Evolutionary conservation across 1,284 basidiomycete genomes (phyloP), one percentile per base, ranked within the genome.

Genomic region (Entoloma clypeatum): DNA sequence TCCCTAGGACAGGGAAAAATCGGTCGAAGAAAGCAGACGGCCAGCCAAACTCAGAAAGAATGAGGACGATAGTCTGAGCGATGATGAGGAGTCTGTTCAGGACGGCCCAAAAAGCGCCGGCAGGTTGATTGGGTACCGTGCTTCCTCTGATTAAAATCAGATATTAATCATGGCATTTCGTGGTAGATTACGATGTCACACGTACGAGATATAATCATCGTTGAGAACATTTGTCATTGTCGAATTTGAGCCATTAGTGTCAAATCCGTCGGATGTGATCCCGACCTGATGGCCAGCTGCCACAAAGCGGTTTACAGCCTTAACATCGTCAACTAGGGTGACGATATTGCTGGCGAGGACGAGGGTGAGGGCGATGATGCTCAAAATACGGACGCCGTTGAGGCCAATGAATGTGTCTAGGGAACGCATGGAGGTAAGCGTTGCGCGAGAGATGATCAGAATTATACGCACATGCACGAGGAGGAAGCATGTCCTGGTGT

Each of bases 111-210:
- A 94, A 93, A 21, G 80, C 75, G 31, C 92, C 91, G 7, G 86
- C 90, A 17, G 87, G 72, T 59, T 94, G 91, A 59, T 90, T 86
- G n/a, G 91, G 91, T 13, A 93, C 86, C 1, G 87, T 86, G 60
- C 84, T 86, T 46, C 74, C 72, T 50, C 84, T 88, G 51, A 21
- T 43, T 38, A 25, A 27, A 21, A 36, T 18, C 26, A 50, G 43
- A 49, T 46, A 34, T 34, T 29, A 34, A 39, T 45, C 31, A 41
- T 43, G 22, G 34, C 35, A 39, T 39, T 17, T 39, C 36, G 16
- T 8, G 24, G 30, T 37, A 25, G 11, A 18, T 25, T 39, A 18
- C 29, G 13, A 34, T 41, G 45, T 39, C 26, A n/a, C 29, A 73
- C 78, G 47, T 60, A 87, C 78, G 77, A 72, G 53, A 89, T 85